Base-by-base conservation (phyloP, 768 basidiomycete species). In the Pisolithus sp. region DNA sequence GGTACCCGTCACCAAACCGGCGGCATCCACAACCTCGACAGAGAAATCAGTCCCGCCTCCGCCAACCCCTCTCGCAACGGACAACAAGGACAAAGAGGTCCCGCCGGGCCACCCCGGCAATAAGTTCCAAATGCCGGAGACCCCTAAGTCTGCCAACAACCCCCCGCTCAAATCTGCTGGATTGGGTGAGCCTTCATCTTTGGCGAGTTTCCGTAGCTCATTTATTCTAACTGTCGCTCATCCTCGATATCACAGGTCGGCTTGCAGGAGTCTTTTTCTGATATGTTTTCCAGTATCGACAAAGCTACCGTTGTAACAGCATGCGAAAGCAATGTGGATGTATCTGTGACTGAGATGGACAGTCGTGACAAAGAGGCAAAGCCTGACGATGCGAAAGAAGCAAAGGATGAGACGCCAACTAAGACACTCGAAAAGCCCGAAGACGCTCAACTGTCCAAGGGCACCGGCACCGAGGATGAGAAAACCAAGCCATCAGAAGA, bases 161-260 rank as follows among this genome's bases (percentile, higher is more conserved):
- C 30, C 46, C 5, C 6, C 21, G 9, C 17, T 10, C 23, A 44
- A 26, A 49, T 31, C 40, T 13, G 50, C 54, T 55, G 59, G 60
- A 59, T 41, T 1, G 66, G 66, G 66, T 67, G 60, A 67, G 66
- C 68, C 54, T 66, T 69, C 52, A 30, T 58, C 62, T 55, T 49
- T 48, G 66, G 68, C 64, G 57, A 69, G 63, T 67, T 9, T 10
- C 45, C 50, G 46, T 24, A 38, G 47, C 39, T 45, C 37, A 41
- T 54, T 28, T 52, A 42, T 63, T 68, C 66, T 67, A 50, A 67
- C 66, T 48, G 40, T 18, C 52, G 53, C 66, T 67, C 62, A 69
- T 68, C 56, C 53, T 46, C 46, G 53, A 59, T 52, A 31, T 31
- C 21, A 57, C 53, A 67, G 66, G 57, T 5, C 49, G 49, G n/a